Conservation (phyloP, 2,329 filamentous ascomycete genomes). For the Paecilomyces niveus region DNA sequence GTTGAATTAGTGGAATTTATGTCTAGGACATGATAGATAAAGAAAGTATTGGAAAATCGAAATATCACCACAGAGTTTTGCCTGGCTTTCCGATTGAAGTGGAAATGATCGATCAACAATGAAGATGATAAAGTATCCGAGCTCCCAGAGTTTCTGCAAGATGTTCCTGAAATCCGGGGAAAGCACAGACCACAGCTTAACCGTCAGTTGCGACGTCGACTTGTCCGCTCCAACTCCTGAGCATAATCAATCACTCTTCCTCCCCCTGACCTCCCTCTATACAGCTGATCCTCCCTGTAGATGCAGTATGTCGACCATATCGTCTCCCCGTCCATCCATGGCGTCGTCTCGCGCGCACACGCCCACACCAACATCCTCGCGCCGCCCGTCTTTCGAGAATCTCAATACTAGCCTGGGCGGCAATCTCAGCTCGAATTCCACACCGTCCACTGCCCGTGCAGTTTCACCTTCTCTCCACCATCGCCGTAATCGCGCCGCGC, state of each 20-base stretch:
- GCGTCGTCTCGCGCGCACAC: constrained; percentile 47
- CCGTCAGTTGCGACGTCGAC: constrained; percentile 4
- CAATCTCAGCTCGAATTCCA: constrained; percentile 44
- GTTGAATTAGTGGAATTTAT: neutral
- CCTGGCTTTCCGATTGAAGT: too few relatives aligned
- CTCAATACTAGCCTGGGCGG: constrained; percentile 16
- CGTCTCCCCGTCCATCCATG: constrained; percentile 53
- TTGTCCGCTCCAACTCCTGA: neutral
- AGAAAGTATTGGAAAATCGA: neutral
- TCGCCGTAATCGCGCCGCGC: constrained; percentile 70
- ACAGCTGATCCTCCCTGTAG: neutral
- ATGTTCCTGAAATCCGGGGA: constrained; percentile 5
- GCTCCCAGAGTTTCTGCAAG: neutral
- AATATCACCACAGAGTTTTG: neutral
- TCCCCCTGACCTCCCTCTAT: neutral
- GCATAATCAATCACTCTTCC: neutral
- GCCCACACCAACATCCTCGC: constrained; percentile 64
- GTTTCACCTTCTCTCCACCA: constrained; percentile 28
- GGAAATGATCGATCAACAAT: neutral
- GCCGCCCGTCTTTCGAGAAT: constrained; percentile 65
- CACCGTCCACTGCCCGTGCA: constrained; percentile 35
- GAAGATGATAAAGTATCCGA: neutral
- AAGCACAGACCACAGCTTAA: constrained; percentile 22
- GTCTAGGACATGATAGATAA: neutral
- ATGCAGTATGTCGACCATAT: constrained; percentile 50